phyloP scores from a whole-genome alignment of 495 filamentous ascomycete species.

The Pseudoneurospora amorphoporcata region DNA sequence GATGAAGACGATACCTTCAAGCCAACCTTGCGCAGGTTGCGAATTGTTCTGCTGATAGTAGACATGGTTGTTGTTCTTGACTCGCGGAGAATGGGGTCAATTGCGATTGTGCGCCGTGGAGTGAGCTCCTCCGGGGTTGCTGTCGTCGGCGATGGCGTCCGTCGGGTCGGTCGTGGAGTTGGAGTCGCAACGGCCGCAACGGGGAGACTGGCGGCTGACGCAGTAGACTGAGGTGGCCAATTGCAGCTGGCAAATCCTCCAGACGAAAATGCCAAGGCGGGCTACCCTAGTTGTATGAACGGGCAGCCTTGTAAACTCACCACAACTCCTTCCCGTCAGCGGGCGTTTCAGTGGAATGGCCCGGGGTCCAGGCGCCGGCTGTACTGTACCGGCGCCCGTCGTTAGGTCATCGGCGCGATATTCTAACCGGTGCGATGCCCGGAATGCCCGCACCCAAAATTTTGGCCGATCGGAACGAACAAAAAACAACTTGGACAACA shows the following conservation, averaged over 20 bases:
- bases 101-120: constrained; percentile 5
- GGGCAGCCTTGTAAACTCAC: neutral
- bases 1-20: constrained; percentile 51
- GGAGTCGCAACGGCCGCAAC: neutral
- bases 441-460: neutral
- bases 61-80: constrained; percentile 60
- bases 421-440: neutral
- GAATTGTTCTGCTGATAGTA: constrained; percentile 73
- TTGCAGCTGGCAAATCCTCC: neutral
- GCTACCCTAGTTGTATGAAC: too few species aligned
- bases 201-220: neutral
- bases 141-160: neutral
- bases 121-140: constrained; percentile 7
- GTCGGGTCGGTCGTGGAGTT: neutral
- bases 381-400: neutral
- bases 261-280: neutral
- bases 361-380: neutral
- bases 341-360: neutral
- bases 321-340: neutral
- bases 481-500: neutral
- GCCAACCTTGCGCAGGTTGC: constrained; percentile 78
- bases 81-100: constrained; percentile 3
- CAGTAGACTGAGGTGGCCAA: neutral
- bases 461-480: neutral
- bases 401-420: neutral